Evolutionary conservation across 2,329 filamentous ascomycete genomes (phyloP).

Genomic region (Neoarthrinium moseri): DNA sequence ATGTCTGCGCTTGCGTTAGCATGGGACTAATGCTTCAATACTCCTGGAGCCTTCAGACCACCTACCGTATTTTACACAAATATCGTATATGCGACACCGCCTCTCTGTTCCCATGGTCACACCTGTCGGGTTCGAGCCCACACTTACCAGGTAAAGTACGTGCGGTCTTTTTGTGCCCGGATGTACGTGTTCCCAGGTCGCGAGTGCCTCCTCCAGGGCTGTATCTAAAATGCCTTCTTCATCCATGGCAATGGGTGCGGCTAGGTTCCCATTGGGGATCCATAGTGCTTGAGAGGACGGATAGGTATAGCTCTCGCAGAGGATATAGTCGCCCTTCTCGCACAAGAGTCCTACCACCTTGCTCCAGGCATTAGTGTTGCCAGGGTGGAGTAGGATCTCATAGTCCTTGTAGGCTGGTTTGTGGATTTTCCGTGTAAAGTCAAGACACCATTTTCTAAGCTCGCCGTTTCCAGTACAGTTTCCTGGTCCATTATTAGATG

Average conservation of each 20-base stretch:
- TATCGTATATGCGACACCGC: slow-evolving; percentile 42
- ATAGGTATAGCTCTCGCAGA: slow-evolving; percentile 29
- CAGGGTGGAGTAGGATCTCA: slow-evolving; percentile 24
- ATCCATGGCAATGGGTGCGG: slow-evolving; percentile 23
- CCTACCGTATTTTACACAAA: slow-evolving; percentile 30
- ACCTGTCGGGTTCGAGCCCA: slow-evolving; percentile 70
- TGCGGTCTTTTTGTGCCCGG: slow-evolving; percentile 8
- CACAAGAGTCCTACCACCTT: slow-evolving; percentile 28
- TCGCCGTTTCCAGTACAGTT: slow-evolving; percentile 4
- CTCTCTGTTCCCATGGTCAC: slow-evolving; percentile 55
- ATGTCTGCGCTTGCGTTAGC: slow-evolving; percentile 21
- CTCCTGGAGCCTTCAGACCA: background rate
- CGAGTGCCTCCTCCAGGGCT: slow-evolving; percentile 17
- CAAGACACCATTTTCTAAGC: slow-evolving; percentile 5
- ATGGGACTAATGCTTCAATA: too few species aligned
- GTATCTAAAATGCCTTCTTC: slow-evolving; percentile 23
- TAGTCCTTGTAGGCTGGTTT: slow-evolving; percentile 11
- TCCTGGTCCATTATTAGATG: background rate
- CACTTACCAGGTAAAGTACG: slow-evolving; percentile 31
- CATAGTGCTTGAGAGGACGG: slow-evolving; percentile 29
- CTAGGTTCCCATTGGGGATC: slow-evolving; percentile 26
- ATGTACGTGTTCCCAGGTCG: slow-evolving; percentile 19
- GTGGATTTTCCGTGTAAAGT: slow-evolving; percentile 4
- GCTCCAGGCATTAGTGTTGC: slow-evolving; percentile 30
- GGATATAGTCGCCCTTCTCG: slow-evolving; percentile 26